These are phyloP conservation scores for Leishmania tropica DNA, from an alignment of 208 protist genomes.

Conservation along the genomic window DNA sequence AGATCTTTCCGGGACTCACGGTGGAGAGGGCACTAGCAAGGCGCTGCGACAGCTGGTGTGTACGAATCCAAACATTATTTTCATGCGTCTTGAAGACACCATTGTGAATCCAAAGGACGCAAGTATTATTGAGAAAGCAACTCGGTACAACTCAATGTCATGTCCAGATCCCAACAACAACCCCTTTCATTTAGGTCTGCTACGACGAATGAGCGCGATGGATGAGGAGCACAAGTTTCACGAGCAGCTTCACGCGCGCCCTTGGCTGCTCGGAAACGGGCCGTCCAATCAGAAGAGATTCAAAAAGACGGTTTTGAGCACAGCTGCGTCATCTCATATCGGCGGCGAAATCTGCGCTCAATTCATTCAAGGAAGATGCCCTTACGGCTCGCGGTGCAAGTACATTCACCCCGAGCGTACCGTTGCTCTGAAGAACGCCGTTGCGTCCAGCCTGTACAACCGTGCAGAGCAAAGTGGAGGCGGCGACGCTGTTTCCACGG, in stretches of 20 bases:
- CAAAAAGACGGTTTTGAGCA: conserved; percentile 29
- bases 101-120: conserved; percentile 52
- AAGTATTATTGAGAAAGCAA: conserved; percentile 63
- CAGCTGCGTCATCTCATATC: conserved; percentile 37
- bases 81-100: conserved; percentile 70
- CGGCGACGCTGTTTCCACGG: conserved; percentile 15
- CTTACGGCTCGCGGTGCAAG: conserved; percentile 59
- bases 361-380: conserved; percentile 51
- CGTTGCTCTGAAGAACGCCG: conserved; percentile 35
- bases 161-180: conserved; percentile 80
- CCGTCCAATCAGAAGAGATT: conserved; percentile 12
- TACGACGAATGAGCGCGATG: conserved; percentile 73
- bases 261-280: conserved; percentile 54
- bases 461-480: conserved; percentile 17
- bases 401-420: conserved; percentile 59
- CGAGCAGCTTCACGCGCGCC: conserved; percentile 53
- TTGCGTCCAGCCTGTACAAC: conserved; percentile 30
- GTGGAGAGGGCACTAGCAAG: conserved; percentile 56
- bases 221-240: conserved; percentile 74
- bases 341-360: conserved; percentile 51
- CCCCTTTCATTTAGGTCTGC: conserved; percentile 76
- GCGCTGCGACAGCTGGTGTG: conserved; percentile 73
- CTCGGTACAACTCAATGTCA: conserved; percentile 64
- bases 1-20: conserved; percentile 75
- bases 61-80: conserved; percentile 79